Conservation (phyloP, 2,329 filamentous ascomycete species). For the Neurospora sp. region DNA sequence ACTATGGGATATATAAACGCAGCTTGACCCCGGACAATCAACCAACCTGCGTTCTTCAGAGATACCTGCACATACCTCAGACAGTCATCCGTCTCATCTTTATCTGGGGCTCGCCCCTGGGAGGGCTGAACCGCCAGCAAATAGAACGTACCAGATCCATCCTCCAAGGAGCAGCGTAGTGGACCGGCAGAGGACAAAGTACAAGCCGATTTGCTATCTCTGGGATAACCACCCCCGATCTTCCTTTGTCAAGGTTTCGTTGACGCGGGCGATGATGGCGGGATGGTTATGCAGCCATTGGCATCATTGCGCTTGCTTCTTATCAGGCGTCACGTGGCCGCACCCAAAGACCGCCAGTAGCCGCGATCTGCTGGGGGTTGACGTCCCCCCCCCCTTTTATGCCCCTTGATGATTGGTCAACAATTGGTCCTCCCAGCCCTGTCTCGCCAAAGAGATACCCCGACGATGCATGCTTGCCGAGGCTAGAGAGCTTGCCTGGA, state of each 20-base stretch:
- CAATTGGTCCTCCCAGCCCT: neutral
- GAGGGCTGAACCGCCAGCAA: neutral
- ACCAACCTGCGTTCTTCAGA: neutral
- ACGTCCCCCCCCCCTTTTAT: neutral
- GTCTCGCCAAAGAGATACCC: neutral
- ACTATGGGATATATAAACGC: neutral
- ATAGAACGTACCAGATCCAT: neutral
- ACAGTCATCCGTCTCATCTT: neutral
- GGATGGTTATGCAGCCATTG: slow-evolving; percentile 10
- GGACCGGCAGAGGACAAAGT: neutral
- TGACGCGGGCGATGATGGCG: slow-evolving; percentile 14
- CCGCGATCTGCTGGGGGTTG: slow-evolving; percentile 8
- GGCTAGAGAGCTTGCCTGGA: neutral
- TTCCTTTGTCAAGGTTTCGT: slow-evolving; percentile 15
- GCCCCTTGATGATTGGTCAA: neutral
- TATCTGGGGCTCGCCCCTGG: neutral
- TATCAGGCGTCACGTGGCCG: slow-evolving; percentile 15
- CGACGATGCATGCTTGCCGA: neutral
- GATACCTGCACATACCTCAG: neutral
- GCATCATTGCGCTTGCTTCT: slow-evolving; percentile 5
- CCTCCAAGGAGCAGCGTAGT: neutral
- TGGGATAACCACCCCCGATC: neutral
- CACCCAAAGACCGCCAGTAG: slow-evolving; percentile 18
- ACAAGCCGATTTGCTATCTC: slow-evolving; percentile 9
- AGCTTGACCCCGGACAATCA: neutral